Base-by-base conservation (phyloP, 1,139 yeast genomes). In the Suhomyces taliae region DNA sequence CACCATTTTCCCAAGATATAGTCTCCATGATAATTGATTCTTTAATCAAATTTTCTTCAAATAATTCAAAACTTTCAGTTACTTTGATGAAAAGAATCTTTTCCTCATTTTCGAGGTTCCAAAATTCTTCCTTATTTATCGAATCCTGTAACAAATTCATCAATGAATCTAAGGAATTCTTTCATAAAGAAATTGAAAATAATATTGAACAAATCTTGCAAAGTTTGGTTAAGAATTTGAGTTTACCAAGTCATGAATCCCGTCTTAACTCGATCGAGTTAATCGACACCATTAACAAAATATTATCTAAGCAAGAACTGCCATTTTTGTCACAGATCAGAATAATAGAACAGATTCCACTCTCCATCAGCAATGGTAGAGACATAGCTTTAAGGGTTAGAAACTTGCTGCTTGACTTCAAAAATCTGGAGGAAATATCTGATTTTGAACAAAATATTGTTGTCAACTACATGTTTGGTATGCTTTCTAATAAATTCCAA, bases 331-430 rank as follows among this genome's bases (percentile, higher is more conserved):
- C 60, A 1, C 72, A 81, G 70, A 60, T 84, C 76, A 58, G 72
- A 64, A 52, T 72, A 66, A 80, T 90, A 46, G 97, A 89, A 60
- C 82, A 85, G 51, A 78, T 86, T 9, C 96, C 96, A 0, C 70
- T 87, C 43, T 78, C 80, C 12, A 66, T 90, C 19, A 70, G 78
- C n/a, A 82, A 83, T 46, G 86, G 88, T 1, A 82, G 98, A 66
- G 95, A 87, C 57, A 72, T 91, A 5, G 80, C 83, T 24, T 70
- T 85, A 52, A 80, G 95, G 62, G 75, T 87, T 35, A 77, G 97
- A 57, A 75, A 75, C 44, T 66, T 90, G 51, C 83, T 82, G 2
- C 59, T 70, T 11, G 74, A 74, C 7, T 85, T 77, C 59, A 65
- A 70, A 32, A 64, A 70, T n/a, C 53, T 67, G 8, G 72, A 72